Conservation (phyloP, 2,329 filamentous ascomycete genomes). For the Cladophialophora exuberans region DNA sequence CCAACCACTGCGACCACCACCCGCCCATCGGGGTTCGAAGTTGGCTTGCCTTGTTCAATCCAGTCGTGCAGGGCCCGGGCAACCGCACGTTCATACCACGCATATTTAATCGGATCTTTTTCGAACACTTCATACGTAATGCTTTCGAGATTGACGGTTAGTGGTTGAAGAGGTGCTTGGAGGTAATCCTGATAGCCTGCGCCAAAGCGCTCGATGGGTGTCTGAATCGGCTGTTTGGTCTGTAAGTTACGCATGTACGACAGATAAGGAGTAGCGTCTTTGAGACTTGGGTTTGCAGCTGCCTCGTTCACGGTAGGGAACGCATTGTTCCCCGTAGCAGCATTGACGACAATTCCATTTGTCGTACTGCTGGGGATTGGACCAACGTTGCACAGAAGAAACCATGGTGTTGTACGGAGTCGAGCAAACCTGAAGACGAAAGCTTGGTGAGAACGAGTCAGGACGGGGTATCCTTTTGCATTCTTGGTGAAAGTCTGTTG, state of each 20-base stretch:
- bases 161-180: constrained; percentile 88
- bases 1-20: constrained; percentile 91
- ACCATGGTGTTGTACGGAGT: constrained; percentile 61
- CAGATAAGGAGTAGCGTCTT: constrained; percentile 67
- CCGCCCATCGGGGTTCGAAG: constrained; percentile 68
- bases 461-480: constrained; percentile 60
- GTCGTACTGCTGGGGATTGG: constrained; percentile 52
- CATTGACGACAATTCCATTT: not conserved
- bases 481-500: constrained; percentile 60
- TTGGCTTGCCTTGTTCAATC: constrained; percentile 71
- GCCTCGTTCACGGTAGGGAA: constrained; percentile 76
- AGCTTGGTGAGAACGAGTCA: constrained; percentile 61
- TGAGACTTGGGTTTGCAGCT: constrained; percentile 50
- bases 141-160: constrained; percentile 95
- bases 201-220: constrained; percentile 67
- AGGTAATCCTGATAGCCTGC: constrained; percentile 88
- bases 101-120: constrained; percentile 96
- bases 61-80: constrained; percentile 81
- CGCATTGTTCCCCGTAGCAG: constrained; percentile 35
- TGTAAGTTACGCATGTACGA: constrained; percentile 86
- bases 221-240: constrained; percentile 71
- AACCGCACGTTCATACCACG: constrained; percentile 89
- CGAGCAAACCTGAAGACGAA: constrained; percentile 62
- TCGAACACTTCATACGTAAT: constrained; percentile 99
- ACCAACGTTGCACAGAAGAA: constrained; percentile 62